Conservation (phyloP, 2,329 filamentous ascomycete species). For the Amphichorda felina region DNA sequence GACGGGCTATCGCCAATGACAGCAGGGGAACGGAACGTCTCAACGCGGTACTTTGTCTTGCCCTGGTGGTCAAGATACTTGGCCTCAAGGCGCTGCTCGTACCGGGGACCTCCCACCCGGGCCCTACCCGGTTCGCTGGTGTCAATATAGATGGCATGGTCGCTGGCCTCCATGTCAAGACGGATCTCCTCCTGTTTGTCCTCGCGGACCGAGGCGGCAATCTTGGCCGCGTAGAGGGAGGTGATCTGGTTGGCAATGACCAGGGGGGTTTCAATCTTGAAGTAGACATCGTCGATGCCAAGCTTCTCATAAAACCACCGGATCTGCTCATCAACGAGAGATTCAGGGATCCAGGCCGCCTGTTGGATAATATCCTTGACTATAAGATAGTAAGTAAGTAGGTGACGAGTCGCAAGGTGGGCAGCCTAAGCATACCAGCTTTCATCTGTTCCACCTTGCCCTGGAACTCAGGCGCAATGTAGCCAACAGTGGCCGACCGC, state of each 20-base stretch:
- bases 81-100: conserved; percentile 85
- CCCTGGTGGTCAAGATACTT: conserved; percentile 85
- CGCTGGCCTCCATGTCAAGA: conserved; percentile 84
- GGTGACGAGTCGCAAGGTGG: neutral
- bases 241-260: conserved; percentile 91
- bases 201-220: conserved; percentile 83
- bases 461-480: conserved; percentile 87
- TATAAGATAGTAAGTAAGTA: conserved; percentile 18
- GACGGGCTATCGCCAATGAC: conserved; percentile 55
- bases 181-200: conserved; percentile 92
- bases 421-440: conserved; percentile 34
- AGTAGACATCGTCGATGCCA: conserved; percentile 97
- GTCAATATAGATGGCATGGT: conserved; percentile 98
- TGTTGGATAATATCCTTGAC: conserved; percentile 72
- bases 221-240: conserved; percentile 92
- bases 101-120: conserved; percentile 67
- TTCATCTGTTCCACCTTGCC: conserved; percentile 90
- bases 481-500: conserved; percentile 83
- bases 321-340: conserved; percentile 76
- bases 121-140: conserved; percentile 84
- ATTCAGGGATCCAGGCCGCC: conserved; percentile 74
- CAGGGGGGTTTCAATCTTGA: conserved; percentile 75
- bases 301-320: conserved; percentile 97
- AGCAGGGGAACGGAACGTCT: conserved; percentile 90
- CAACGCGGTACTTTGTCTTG: conserved; percentile 73